These are phyloP conservation scores for Bullera alba DNA, from an alignment of 768 basidiomycete species.

Conservation along the genomic window DNA sequence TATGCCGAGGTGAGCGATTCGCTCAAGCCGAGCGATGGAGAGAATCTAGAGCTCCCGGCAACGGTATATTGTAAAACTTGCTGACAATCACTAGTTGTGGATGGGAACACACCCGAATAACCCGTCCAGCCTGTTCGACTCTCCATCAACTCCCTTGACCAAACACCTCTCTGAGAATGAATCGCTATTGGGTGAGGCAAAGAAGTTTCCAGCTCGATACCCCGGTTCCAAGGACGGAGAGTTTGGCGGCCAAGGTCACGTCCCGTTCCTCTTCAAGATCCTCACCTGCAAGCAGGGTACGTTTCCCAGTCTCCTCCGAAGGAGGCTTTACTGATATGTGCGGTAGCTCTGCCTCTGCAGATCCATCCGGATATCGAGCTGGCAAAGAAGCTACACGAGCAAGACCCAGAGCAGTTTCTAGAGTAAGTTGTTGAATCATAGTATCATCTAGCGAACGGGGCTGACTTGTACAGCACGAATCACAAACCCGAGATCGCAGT, in stretches of 20 bases:
- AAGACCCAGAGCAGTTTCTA: constrained; percentile 35
- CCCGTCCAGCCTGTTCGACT: constrained; percentile 21
- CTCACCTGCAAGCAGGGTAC: constrained; percentile 36
- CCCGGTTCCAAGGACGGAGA: constrained; percentile 1
- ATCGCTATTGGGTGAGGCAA: constrained; percentile 19
- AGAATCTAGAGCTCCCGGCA: not conserved
- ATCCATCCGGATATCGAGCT: constrained; percentile 40
- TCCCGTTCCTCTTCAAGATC: constrained; percentile 41
- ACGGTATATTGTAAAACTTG: not conserved
- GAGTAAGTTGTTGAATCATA: constrained; percentile 8
- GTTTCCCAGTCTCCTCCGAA: not conserved
- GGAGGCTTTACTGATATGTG: not conserved
- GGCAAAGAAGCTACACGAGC: constrained; percentile 30
- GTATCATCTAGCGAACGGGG: too few species aligned
- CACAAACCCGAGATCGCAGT: constrained; percentile 54
- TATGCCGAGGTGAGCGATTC: constrained; percentile 33
- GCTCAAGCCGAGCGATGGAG: not conserved
- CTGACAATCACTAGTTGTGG: constrained; percentile 23
- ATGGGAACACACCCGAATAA: constrained; percentile 40
- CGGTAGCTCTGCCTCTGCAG: constrained; percentile 35
- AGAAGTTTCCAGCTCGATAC: constrained; percentile 3
- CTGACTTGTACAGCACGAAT: constrained; percentile 21
- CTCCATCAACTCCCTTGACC: constrained; percentile 6
- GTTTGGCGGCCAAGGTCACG: constrained; percentile 13
- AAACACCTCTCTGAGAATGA: constrained; percentile 12